Evolutionary conservation across 1,284 basidiomycete species (phyloP).

Genomic region (Cutaneotrichosporon daszewskae): DNA sequence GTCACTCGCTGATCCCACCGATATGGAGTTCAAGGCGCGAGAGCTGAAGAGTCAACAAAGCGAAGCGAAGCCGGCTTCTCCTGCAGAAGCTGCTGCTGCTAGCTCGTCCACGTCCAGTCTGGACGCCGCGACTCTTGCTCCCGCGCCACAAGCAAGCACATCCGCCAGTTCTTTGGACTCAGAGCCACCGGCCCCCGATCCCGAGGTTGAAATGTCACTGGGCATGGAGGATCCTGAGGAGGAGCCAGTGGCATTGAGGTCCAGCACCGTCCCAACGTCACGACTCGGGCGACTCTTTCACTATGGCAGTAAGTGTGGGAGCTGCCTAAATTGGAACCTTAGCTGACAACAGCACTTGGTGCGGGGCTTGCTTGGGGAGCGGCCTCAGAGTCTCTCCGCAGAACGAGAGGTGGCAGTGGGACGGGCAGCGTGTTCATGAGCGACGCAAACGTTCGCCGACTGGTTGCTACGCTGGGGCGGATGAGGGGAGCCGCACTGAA

Average conservation of each 20-base stretch:
- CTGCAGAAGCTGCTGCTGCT: too few relatives aligned
- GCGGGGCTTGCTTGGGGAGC: constrained; percentile 49
- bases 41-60: background rate
- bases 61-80: too few relatives aligned
- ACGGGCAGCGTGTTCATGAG: constrained; percentile 65
- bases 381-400: constrained; percentile 48
- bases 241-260: constrained; percentile 35
- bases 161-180: too few relatives aligned
- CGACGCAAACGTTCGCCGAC: constrained; percentile 78
- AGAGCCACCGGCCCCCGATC: too few relatives aligned
- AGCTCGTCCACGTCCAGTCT: too few relatives aligned
- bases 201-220: too few relatives aligned
- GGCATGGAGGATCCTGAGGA: constrained; percentile 18
- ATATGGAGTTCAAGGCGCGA: background rate
- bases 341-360: too few relatives aligned
- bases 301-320: too few relatives aligned
- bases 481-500: constrained; percentile 98
- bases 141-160: too few relatives aligned
- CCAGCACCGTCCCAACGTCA: constrained; percentile 68
- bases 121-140: too few relatives aligned
- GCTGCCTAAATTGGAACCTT: too few relatives aligned
- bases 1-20: constrained; percentile 1
- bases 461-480: constrained; percentile 84
- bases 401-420: constrained; percentile 35
- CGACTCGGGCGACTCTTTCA: constrained; percentile 81